These are phyloP conservation scores for Teunomyces stri DNA, from an alignment of 805 yeast genomes.

Conservation along the genomic window DNA sequence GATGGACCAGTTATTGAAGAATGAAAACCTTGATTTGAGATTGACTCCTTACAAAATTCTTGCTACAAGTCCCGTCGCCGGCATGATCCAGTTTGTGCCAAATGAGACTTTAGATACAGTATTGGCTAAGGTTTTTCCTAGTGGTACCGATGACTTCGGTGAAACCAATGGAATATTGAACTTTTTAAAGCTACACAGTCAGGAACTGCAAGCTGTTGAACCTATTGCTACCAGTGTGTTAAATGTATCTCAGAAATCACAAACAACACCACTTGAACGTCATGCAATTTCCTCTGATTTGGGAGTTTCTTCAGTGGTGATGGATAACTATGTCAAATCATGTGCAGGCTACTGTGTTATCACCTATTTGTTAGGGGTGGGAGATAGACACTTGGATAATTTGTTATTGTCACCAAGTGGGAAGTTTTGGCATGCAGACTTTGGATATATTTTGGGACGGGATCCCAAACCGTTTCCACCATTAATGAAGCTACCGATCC, in stretches of 20 bases:
- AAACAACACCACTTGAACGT: conserved; percentile 17
- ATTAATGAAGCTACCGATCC: conserved; percentile 94
- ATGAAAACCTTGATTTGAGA: conserved; percentile 85
- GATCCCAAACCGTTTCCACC: conserved; percentile 99
- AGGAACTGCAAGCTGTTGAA: conserved; percentile 21
- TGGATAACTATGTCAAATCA: conserved; percentile 93
- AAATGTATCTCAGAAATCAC: conserved; percentile 6
- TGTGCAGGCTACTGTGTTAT: conserved; percentile 98
- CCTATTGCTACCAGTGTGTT: conserved; percentile 25
- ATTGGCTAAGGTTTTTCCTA: conserved; percentile 40
- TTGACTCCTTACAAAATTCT: conserved; percentile 86
- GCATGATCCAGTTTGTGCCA: conserved; percentile 92
- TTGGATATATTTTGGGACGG: conserved; percentile 92
- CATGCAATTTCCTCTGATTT: conserved; percentile 37
- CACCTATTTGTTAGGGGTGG: conserved; percentile 91
- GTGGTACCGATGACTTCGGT: conserved; percentile 4
- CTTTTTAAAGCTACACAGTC: conserved; percentile 56
- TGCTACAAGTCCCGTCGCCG: conserved; percentile 89
- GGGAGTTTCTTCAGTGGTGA: conserved; percentile 59
- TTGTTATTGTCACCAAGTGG: conserved; percentile 71
- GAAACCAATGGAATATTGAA: conserved; percentile 69
- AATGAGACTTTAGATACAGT: conserved; percentile 85
- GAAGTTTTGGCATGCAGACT: conserved; percentile 97
- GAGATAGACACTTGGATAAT: conserved; percentile 95
- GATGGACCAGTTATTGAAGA: conserved; percentile 84